A percentile compares a stretch with the other conserved stretches of the same genome.
phyloP scores from a whole-genome alignment of 371 early-diverging fungal genomes.

The Actinomortierella ambigua region DNA sequence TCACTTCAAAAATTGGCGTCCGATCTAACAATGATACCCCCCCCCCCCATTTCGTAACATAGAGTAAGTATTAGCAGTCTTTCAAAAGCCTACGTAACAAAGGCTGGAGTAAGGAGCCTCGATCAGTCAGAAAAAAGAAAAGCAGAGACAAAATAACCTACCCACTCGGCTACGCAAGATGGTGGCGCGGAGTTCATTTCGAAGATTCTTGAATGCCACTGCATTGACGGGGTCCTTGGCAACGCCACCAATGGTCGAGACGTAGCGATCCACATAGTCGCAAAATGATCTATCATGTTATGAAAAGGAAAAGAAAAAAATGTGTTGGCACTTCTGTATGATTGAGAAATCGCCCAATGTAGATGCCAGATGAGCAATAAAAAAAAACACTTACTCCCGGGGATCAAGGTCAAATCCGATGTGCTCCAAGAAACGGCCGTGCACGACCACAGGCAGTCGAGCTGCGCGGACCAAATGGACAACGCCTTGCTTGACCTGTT shows the following conservation, averaged over 20 bases:
- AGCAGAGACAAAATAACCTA: constrained; percentile 1
- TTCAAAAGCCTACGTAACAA: constrained; percentile 9
- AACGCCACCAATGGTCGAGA: constrained; percentile 18
- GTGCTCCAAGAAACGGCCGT: constrained; percentile 22
- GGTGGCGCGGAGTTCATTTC: constrained; percentile 14
- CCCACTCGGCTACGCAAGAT: constrained; percentile 15
- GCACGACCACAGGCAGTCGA: constrained; percentile 17
- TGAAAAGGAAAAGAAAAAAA: too few relatives aligned
- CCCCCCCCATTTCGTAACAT: too few relatives aligned
- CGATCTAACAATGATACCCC: too few relatives aligned
- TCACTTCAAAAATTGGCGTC: too few relatives aligned
- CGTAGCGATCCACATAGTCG: constrained; percentile 21
- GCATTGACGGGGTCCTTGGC: constrained; percentile 20
- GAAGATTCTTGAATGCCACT: constrained; percentile 9
- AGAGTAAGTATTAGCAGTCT: not conserved
- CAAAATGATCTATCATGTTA: constrained; percentile 18
- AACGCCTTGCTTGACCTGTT: constrained; percentile 26
- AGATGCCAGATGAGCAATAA: too few relatives aligned
- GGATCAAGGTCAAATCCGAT: constrained; percentile 30
- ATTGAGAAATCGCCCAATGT: too few relatives aligned
- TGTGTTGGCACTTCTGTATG: too few relatives aligned
- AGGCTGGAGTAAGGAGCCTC: not conserved
- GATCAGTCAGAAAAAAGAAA: not conserved
- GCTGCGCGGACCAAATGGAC: constrained; percentile 25
- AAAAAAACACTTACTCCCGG: constrained; percentile 12